Base-by-base conservation (phyloP, 768 basidiomycete genomes). In the Wakefieldia striispora region DNA sequence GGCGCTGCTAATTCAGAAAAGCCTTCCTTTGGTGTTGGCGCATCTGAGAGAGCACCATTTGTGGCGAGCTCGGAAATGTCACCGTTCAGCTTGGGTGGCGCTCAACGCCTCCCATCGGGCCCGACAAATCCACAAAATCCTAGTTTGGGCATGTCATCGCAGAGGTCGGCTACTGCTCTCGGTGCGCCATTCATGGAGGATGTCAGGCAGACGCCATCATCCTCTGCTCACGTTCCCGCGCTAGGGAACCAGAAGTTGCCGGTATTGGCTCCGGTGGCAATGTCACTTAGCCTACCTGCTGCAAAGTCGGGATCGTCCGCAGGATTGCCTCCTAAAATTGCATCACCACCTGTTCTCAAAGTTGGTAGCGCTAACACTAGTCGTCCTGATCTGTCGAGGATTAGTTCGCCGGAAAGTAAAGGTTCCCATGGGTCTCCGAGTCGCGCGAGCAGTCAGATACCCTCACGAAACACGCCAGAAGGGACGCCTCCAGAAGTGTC, bases 11-110 rank as follows among this genome's bases (percentile, higher is more conserved):
- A 24, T 46, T 39, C 55, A 16, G 66, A 66, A 23, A 58, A 47
- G 37, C 46, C 51, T 27, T 51, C 48, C 1, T 57, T 65, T 27
- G 46, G 49, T 38, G 23, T 39, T 16, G 20, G 40, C 2, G 16
- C 46, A 19, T 49, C 67, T 3, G 65, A 67, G 21, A 55, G 58
- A 45, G 46, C 49, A 36, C 34, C 50, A 7, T 47, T 69, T 20
- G 52, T 40, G 39, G 45, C 52, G 9, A 19, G 43, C 38, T 37
- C 66, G 0, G 59, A 64, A 21, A 35, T 51, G 24, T 24, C 40
- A 17, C 13, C 50, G 13, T 55, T 68, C 38, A 33, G 46, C 26
- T 19, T 39, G 14, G 49, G 51, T 34, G 41, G 45, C 16, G 29
- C 53, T 4, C 62, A 62, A 16, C 60, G 45, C 21, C 44, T 43